Percentiles rank a stretch among this genome's conserved stretches.
Evolutionary conservation across 768 basidiomycete species (phyloP).

Genomic region (Leccinum disarticulatum): DNA sequence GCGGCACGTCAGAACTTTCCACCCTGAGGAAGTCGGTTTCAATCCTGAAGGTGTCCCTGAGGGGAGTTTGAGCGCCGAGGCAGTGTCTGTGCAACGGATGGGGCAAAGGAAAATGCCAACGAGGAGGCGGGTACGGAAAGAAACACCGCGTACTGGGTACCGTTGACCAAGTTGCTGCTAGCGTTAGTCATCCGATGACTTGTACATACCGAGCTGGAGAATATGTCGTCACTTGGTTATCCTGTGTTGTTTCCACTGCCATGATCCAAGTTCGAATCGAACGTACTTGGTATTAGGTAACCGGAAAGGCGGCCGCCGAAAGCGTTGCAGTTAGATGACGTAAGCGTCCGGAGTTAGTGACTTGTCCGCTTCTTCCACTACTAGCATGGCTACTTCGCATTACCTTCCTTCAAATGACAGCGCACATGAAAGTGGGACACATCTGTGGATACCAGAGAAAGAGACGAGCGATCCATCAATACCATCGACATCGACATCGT

Average conservation of each 20-base stretch:
- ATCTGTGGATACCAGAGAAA: slow-evolving; percentile 35
- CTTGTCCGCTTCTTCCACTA: not conserved
- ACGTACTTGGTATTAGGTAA: no score
- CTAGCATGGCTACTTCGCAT: slow-evolving; percentile 12
- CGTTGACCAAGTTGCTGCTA: not conserved
- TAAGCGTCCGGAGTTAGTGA: slow-evolving; percentile 10
- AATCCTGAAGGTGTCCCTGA: not conserved
- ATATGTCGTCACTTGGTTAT: not conserved
- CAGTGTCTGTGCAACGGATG: not conserved
- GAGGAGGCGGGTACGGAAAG: slow-evolving; percentile 10
- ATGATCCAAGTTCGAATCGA: no score
- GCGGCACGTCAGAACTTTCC: slow-evolving; percentile 23
- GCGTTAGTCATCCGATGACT: not conserved
- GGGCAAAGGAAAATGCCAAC: slow-evolving; percentile 7
- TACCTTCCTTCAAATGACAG: slow-evolving; percentile 2
- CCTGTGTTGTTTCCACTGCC: no score
- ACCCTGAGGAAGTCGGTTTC: slow-evolving; percentile 1
- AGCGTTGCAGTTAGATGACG: slow-evolving; percentile 7
- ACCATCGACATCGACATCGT: slow-evolving; percentile 4
- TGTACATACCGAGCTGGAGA: not conserved
- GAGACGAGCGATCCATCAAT: slow-evolving; percentile 19
- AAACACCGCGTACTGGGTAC: not conserved
- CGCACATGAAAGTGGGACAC: slow-evolving; percentile 15
- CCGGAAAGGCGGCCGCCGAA: not conserved
- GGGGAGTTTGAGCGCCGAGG: not conserved